Evolutionary conservation across 1,284 basidiomycete species (phyloP).

Genomic region (Pseudozyma tsukubaensis): DNA sequence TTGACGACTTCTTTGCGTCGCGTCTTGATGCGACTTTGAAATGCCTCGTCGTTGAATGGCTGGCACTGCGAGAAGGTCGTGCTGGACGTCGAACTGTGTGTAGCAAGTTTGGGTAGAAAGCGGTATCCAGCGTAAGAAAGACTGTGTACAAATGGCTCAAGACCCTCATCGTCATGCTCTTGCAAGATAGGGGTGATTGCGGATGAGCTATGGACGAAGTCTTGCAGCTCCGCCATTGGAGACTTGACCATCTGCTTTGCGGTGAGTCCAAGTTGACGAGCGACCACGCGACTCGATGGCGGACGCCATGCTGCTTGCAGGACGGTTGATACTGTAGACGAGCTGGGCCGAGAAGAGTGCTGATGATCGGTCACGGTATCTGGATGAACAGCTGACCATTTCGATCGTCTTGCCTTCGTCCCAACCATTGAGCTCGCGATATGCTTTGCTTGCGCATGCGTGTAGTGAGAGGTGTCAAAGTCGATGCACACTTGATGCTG

Average conservation of each 20-base stretch:
- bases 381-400: conserved; percentile 18
- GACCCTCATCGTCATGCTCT: not conserved
- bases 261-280: conserved; percentile 18
- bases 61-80: conserved; percentile 1
- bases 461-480: conserved; percentile 10
- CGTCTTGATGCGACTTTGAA: conserved; percentile 11
- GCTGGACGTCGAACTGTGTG: too few species aligned
- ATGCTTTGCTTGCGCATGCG: conserved; percentile 8
- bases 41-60: conserved; percentile 7
- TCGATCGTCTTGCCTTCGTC: not conserved
- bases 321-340: not conserved
- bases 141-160: conserved; percentile 17
- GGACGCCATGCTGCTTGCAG: conserved; percentile 3
- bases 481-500: conserved; percentile 16
- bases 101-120: not conserved
- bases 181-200: too few species aligned
- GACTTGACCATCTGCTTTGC: conserved; percentile 3
- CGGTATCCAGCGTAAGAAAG: conserved; percentile 24
- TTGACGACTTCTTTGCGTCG: conserved; percentile 41
- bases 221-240: not conserved
- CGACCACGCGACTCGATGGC: conserved; percentile 5
- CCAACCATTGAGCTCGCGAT: conserved; percentile 10
- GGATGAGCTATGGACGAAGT: conserved; percentile 13
- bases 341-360: too few species aligned
- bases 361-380: not conserved